Base-by-base conservation (phyloP, 345 rosid genomes). In the Salix udensis region DNA sequence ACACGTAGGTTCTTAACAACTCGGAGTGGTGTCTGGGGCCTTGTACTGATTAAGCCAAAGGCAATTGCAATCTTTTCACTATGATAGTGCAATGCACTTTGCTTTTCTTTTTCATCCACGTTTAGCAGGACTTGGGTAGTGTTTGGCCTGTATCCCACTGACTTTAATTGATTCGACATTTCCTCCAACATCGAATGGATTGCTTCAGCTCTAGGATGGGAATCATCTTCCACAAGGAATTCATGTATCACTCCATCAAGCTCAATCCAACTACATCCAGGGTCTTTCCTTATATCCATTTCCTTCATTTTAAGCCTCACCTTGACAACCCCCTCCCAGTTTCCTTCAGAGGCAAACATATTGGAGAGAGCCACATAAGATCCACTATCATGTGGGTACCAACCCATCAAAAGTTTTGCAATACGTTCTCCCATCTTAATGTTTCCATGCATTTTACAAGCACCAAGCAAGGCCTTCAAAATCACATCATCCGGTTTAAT, bases 181-280 rank as follows among this genome's bases (percentile, higher is more conserved):
- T 87, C 91, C 65, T 71, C 82, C 62, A 88, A 80, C 91, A 84
- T 90, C n/a, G 70, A 78, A 67, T 65, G 81, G 81, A 91, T 85
- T 52, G 85, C 87, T 78, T 80, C 24, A 40, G 87, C 87, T 76
- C 80, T 81, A 1, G 88, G 89, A 79, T 90, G 90, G n/a, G 86
- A 82, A 52, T 85, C 85, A 61, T 91, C 97, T 81, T 91, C 94
- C 52, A 89, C 91, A 52, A 85, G 82, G 78, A 93, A 91, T 46
- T 89, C 89, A 34, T 93, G 88, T 26, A 91, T 79, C 31, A 21
- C 74, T 28, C 94, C 95, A 77, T 87, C 82, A 34, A 89, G 75
- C 77, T 92, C 92, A 42, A 91, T 85, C 92, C 89, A 90, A 66
- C 96, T 90, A 74, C 89, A 88, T n/a, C 94, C 96, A 0, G 91